Percentiles rank a stretch among this genome's conserved stretches.
Conservation (phyloP, 164 flowering plant genomes). For the Vitis riparia region DNA sequence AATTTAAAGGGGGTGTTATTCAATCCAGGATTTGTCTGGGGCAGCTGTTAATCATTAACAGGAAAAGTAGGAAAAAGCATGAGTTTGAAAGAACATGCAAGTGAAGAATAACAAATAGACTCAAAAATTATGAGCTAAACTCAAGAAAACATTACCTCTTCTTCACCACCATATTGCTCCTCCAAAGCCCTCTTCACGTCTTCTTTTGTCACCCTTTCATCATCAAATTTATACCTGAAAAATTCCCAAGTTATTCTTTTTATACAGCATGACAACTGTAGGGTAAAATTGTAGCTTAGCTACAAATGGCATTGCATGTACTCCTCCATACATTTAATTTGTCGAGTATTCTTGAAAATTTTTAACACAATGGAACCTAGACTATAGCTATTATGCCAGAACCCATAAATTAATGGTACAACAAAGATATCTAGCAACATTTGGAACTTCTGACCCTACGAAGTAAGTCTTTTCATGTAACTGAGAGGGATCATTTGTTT, state of each 20-base stretch:
- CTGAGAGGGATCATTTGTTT: too few relatives aligned
- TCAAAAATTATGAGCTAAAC: constrained; percentile 3
- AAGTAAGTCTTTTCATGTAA: too few relatives aligned
- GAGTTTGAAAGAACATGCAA: too few relatives aligned
- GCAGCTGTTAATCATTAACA: constrained; percentile 33
- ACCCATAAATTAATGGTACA: too few relatives aligned
- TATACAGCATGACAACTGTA: too few relatives aligned
- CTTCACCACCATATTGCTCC: constrained; percentile 48
- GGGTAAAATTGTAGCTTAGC: too few relatives aligned
- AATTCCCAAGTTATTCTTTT: not conserved
- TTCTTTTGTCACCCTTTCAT: constrained; percentile 44
- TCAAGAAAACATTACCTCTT: constrained; percentile 22
- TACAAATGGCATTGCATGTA: too few relatives aligned
- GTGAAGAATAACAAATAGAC: not conserved
- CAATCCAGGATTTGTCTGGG: constrained; percentile 57
- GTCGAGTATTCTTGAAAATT: too few relatives aligned
- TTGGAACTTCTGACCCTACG: too few relatives aligned
- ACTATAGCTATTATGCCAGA: too few relatives aligned
- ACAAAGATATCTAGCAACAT: too few relatives aligned
- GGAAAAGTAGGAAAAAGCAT: not conserved
- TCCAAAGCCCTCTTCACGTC: constrained; percentile 37
- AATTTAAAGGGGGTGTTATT: constrained; percentile 53
- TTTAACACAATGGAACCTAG: not conserved
- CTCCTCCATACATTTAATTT: too few relatives aligned
- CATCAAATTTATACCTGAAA: constrained; percentile 43